These are phyloP conservation scores for Coriolopsis trogii DNA, from an alignment of 1,284 basidiomycete species.

Conservation along the genomic window DNA sequence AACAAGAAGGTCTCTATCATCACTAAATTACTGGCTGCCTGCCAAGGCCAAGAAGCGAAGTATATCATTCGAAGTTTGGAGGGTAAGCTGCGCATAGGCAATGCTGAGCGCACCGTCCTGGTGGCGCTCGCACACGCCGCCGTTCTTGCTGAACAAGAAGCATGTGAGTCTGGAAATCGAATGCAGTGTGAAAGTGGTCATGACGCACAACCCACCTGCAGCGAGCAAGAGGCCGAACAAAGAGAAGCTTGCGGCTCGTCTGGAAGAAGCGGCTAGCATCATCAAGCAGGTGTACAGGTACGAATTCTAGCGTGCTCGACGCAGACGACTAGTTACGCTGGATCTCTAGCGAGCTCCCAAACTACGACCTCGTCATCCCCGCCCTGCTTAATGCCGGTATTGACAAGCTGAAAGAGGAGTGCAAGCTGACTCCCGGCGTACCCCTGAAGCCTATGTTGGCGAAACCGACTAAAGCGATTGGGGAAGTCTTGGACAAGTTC, in stretches of 20 bases:
- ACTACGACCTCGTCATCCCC: constrained; percentile 94
- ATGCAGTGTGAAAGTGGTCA: neutral
- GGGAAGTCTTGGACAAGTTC: constrained; percentile 97
- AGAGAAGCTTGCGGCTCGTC: constrained; percentile 72
- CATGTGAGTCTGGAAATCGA: constrained; percentile 24
- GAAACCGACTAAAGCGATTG: constrained; percentile 99
- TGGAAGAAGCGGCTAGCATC: constrained; percentile 81
- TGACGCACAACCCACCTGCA: constrained; percentile 30
- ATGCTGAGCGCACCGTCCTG: constrained; percentile 93
- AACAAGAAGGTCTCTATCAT: constrained; percentile 95
- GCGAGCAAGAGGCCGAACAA: constrained; percentile 73
- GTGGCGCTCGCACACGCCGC: constrained; percentile 88
- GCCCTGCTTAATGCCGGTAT: constrained; percentile 85
- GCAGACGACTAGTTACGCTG: neutral
- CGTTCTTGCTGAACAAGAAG: constrained; percentile 76
- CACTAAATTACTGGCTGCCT: constrained; percentile 92
- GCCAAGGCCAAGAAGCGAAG: constrained; percentile 89
- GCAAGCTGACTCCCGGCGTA: constrained; percentile 94
- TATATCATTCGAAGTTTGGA: constrained; percentile 96
- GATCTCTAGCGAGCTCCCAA: constrained; percentile 83
- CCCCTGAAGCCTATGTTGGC: constrained; percentile 99
- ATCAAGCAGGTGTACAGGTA: constrained; percentile 95
- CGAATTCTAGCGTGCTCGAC: constrained; percentile 12
- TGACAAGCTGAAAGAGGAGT: constrained; percentile 68
- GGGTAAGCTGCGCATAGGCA: constrained; percentile 96